phyloP scores from a whole-genome alignment of 495 filamentous ascomycete genomes.

The Letharia columbiana region DNA sequence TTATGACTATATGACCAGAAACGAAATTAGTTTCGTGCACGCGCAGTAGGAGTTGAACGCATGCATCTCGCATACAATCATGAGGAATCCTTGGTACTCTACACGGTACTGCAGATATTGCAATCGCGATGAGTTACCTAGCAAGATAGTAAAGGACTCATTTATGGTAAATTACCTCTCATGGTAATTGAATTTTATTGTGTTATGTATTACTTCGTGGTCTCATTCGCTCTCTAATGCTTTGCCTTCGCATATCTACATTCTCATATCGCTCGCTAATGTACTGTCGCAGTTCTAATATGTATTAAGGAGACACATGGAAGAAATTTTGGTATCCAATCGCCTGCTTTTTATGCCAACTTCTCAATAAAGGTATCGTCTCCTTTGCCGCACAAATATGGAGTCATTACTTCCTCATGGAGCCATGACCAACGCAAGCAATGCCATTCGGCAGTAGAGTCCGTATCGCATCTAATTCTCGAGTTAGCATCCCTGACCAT shows the following conservation, averaged over 20 bases:
- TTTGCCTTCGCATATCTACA: not conserved
- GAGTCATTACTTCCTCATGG: constrained; percentile 25
- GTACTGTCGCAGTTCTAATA: not conserved
- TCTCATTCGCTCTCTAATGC: not conserved
- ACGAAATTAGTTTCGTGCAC: not conserved
- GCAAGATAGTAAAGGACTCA: too few species aligned
- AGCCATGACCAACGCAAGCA: constrained; percentile 86
- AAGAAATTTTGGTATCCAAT: not conserved
- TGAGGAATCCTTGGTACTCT: too few species aligned
- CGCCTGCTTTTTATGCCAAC: not conserved
- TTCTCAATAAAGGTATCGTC: not conserved
- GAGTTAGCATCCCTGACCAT: constrained; percentile 32
- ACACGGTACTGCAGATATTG: too few species aligned
- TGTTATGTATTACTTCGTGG: not conserved
- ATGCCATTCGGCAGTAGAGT: constrained; percentile 93
- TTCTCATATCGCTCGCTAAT: not conserved
- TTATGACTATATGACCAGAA: not conserved
- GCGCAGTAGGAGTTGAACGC: not conserved
- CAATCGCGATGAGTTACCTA: too few species aligned
- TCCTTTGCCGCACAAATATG: not conserved
- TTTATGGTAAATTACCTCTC: not conserved
- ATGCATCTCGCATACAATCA: not conserved
- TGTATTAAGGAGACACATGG: not conserved
- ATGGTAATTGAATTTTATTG: not conserved
- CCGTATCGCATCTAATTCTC: constrained; percentile 84